Evolutionary conservation across 2,329 filamentous ascomycete species (phyloP), one percentile per base, ranked within the genome.

Genomic region (Verticillium nubilum): DNA sequence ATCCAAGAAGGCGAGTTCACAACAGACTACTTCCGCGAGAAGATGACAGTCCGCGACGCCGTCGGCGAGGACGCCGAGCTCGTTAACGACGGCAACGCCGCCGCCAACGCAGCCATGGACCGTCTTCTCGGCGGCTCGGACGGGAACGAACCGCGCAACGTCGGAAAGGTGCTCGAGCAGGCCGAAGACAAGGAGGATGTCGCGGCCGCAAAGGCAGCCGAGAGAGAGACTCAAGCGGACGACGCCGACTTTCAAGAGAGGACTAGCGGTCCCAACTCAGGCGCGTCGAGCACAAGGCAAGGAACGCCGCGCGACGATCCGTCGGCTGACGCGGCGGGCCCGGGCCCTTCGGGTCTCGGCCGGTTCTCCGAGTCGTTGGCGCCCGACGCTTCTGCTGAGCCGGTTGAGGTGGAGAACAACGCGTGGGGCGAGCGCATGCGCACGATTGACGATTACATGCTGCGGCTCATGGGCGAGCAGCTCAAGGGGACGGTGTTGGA

Each of bases 1-100:
- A 99, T 99, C 66, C 96, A 99, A 70, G 95, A 98, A 72, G 95
- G 95, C 63, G 92, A 94, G 65, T 99, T 99, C 72, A 99, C 94
- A 0, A 99, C 95, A 0, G 95, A 99, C 68, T 93, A 97, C 72
- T 94, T 97, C 75, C 52, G 25, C 13, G 92, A 92, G 67, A 92
- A 89, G 67, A 79, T 90, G 52, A 93, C 65, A 78, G 25, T 83
- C 2, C 81, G 85, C 37, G 90, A 91, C 61, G 87, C 90, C 56
- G 79, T 91, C 27, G 84, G 82, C 58, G 82, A 84, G 13, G 80
- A 85, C 42, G 77, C 82, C 0, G 85, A 87, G 62, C 66, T 76
- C 5, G 75, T 85, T 26, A 80, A 83, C n/a, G 83, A 87, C 65
- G 81, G 80, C 3, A 85, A 89, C 61, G 87, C 89, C 25, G 90